Conservation (phyloP, 1,284 basidiomycete genomes). For the Irpex lacteus region DNA sequence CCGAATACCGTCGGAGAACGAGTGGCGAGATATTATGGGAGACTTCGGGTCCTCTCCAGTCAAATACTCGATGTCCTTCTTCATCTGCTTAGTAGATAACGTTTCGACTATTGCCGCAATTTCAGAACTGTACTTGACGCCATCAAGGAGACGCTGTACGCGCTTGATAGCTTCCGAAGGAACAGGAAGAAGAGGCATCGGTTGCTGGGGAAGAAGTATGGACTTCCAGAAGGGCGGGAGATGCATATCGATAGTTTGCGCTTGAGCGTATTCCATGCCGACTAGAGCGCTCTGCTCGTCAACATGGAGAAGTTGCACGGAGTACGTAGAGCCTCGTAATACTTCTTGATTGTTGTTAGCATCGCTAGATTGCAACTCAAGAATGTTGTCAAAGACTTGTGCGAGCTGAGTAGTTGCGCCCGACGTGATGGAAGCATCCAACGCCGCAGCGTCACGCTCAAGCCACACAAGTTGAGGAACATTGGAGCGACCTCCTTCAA, state of each 20-base stretch:
- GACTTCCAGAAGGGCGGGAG: constrained; percentile 26
- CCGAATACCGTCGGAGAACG: constrained; percentile 68
- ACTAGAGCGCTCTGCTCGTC: constrained; percentile 5
- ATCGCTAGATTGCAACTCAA: background rate
- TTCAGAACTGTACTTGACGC: constrained; percentile 55
- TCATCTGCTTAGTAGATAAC: constrained; percentile 62
- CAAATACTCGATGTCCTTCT: constrained; percentile 71
- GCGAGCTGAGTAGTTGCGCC: constrained; percentile 12
- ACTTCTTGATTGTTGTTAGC: background rate
- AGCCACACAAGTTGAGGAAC: constrained; percentile 57
- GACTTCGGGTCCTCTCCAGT: constrained; percentile 75
- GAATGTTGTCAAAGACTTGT: background rate
- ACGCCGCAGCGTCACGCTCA: constrained; percentile 45
- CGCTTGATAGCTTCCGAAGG: constrained; percentile 45
- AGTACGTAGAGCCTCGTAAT: background rate
- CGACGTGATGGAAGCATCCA: constrained; percentile 36
- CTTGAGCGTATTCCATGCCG: constrained; percentile 4
- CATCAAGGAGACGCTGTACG: constrained; percentile 46
- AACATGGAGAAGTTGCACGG: constrained; percentile 1
- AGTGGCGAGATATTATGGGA: constrained; percentile 71
- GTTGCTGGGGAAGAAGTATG: constrained; percentile 26
- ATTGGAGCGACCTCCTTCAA: background rate
- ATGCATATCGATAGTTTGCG: constrained; percentile 28
- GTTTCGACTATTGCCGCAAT: constrained; percentile 62
- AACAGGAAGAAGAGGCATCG: constrained; percentile 50